phyloP scores from a whole-genome alignment of 306 rosid species.

The Quercus variabilis region DNA sequence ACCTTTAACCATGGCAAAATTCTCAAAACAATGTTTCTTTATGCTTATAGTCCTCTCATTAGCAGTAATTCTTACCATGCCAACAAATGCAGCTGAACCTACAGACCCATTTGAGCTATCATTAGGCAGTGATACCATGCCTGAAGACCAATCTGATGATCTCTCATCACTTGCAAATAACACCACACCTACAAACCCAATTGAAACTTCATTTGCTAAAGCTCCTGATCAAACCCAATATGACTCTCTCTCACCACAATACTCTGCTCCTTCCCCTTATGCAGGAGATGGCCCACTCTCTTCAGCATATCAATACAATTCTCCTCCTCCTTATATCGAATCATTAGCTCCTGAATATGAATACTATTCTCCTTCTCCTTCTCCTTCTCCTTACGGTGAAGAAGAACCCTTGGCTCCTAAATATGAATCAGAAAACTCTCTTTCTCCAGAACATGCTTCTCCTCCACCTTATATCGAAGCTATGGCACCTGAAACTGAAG shows the following conservation, averaged over 20 bases:
- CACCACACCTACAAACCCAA: too few species aligned
- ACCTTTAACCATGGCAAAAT: not conserved
- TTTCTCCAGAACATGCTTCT: constrained; percentile 3
- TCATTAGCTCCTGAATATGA: not conserved
- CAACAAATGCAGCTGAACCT: not conserved
- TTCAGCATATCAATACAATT: not conserved
- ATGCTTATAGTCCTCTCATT: not conserved
- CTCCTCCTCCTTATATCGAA: not conserved
- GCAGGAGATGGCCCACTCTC: not conserved
- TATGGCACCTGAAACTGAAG: constrained; percentile 13
- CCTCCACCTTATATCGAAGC: not conserved
- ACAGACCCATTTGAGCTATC: not conserved
- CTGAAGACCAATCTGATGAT: too few species aligned
- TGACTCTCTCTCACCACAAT: too few species aligned
- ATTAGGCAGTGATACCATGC: too few species aligned
- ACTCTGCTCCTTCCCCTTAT: too few species aligned
- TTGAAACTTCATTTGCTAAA: too few species aligned
- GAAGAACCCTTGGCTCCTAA: not conserved
- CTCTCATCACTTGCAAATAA: too few species aligned
- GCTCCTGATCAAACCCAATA: too few species aligned
- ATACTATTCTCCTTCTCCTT: constrained; percentile 4
- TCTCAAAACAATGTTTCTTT: not conserved
- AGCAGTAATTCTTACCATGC: not conserved
- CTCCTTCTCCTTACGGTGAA: constrained; percentile 16
- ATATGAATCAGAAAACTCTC: not conserved